phyloP scores from a whole-genome alignment of 108 stramenopile species.

The Pseudonitzschia delicatissima region DNA sequence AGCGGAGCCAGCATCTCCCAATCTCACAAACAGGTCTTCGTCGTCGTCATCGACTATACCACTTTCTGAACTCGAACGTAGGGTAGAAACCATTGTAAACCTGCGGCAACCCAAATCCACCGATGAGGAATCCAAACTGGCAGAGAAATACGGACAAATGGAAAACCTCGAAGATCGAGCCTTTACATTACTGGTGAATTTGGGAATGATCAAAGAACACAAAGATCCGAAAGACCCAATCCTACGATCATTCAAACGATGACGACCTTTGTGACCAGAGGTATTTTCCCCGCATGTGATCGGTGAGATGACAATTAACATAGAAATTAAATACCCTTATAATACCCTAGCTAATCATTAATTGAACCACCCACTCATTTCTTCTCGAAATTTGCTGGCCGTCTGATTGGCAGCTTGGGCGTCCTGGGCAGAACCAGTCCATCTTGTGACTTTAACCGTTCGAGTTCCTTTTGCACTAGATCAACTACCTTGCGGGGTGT shows the following conservation, averaged over 20 bases:
- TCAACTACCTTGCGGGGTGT: constrained; percentile 18
- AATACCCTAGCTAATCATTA: not conserved
- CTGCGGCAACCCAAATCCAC: constrained; percentile 27
- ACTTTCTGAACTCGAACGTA: constrained; percentile 29
- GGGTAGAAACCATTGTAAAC: constrained; percentile 42
- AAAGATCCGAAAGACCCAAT: constrained; percentile 7
- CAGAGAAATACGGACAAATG: constrained; percentile 27
- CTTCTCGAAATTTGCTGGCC: not conserved
- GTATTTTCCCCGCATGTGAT: constrained; percentile 3
- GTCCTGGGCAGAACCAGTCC: constrained; percentile 22
- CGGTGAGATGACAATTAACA: constrained; percentile 1
- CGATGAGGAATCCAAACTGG: constrained; percentile 23
- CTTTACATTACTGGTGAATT: constrained; percentile 46
- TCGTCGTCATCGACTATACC: constrained; percentile 31
- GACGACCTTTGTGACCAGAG: constrained; percentile 6
- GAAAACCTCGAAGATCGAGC: constrained; percentile 46
- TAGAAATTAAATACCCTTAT: not conserved
- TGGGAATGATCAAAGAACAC: constrained; percentile 38
- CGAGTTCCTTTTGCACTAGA: constrained; percentile 21
- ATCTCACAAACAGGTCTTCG: constrained; percentile 38
- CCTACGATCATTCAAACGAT: constrained; percentile 10
- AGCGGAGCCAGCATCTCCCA: constrained; percentile 37
- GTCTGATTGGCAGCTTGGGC: constrained; percentile 17
- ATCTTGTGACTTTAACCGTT: constrained; percentile 7
- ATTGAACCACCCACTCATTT: not conserved